Base-by-base conservation (phyloP, 2,329 filamentous ascomycete genomes). In the Penicillium sp. region DNA sequence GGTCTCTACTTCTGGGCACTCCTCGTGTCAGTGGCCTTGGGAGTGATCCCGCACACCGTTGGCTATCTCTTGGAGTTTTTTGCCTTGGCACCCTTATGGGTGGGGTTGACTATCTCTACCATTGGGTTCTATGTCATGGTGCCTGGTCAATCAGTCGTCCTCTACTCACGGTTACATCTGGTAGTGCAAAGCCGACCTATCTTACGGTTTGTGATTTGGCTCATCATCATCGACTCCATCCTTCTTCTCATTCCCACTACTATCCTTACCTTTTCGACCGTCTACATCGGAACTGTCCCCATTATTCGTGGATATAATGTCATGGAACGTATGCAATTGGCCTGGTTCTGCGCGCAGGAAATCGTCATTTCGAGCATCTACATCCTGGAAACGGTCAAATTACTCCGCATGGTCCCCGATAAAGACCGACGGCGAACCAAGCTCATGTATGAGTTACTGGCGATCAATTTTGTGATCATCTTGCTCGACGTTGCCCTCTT, bases 161-260 rank as follows among this genome's bases (percentile, higher is more conserved):
- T 82, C 1, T 82, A 76, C 63, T 80, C 77, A 0, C 71, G 78
- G 6, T 68, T 82, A 1, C 76, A 80, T 50, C 64, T 82, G 6
- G 67, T 82, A n/a, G 62, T 76, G 1, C 70, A 70, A 30, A 74
- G 71, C 30, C 61, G 60, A 3, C 57, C 52, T 0, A 52, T 73
- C 2, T 59, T 80, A 2, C 69, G 67, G 13, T 64, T 65, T 27
- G 68, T 77, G 0, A 64, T 79, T 0, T 69, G 57, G 44, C 75
- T 81, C 68, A 80, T 82, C 43, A 69, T 79, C 31, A 51, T 72
- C 51, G 68, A 79, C 48, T 68, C 65, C 3, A 35, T 78, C 28
- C 45, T 78, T 15, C 60, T 77, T 15, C 70, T 79, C 43, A 60
- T 73, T 0, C 67, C 72, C 0, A 74, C 74, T 2, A 73, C 71